Base-by-base conservation (phyloP, 129 eudicot species). In the Centella asiatica region DNA sequence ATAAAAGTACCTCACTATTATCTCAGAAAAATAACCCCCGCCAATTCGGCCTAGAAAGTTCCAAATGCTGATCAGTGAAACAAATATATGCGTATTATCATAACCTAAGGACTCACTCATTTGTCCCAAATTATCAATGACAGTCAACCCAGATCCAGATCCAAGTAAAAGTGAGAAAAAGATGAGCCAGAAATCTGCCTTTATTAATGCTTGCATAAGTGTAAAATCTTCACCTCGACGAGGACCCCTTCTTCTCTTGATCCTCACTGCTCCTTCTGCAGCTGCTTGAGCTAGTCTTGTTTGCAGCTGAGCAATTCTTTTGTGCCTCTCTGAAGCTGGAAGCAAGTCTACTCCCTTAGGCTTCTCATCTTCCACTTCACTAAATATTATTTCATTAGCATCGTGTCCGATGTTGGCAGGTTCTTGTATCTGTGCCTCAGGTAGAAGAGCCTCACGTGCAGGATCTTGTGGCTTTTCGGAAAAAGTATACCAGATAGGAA, bases 141-240 rank as follows among this genome's bases (percentile, higher is more conserved):
- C 33, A 9, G 67, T 62, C 51, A 62, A 39, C 12, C 67, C 67
- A 42, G 67, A 36, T 15, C 67, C 67, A 11, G 67, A 40, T 13
- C 31, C 67, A 6, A 62, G 17, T 22, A 62, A 2, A 15, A 62
- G 67, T 37, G 67, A 39, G 31, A 42, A 39, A 24, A 62, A 62
- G 7, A 62, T 39, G 33, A 62, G 67, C 67, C 50, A 62, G 23
- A 62, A 62, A 62, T 62, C 67, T n/a, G 67, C 67, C 52, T 62
- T 62, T 42, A 39, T 42, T 13, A 62, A 42, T 8, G 67, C 67
- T 17, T 62, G 67, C 51, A 22, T 36, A 3, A 62, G 33, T 1
- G 67, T 62, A 23, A 62, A 62, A 13, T 62, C 67, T 31, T 62
- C 67, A 22, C 67, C 67, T 62, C 67, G 40, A 42, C 7, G 67